These are phyloP conservation scores for Phytophthora tentaculata DNA, from an alignment of 352 stramenopile species.

Conservation along the genomic window DNA sequence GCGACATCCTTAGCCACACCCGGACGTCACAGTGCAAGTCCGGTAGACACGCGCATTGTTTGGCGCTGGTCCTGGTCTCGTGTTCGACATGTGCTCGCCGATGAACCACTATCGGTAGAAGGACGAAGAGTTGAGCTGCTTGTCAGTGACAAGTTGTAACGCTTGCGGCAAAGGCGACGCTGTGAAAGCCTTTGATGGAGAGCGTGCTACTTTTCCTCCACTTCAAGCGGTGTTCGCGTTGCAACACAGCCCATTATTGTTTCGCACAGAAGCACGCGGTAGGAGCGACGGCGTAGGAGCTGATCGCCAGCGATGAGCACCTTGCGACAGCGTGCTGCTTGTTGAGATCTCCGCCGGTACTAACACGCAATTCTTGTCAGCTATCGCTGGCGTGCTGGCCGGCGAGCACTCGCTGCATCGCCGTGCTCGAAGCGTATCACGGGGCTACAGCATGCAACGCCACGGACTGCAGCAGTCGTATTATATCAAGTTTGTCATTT, in stretches of 20 bases:
- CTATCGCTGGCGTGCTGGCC: neutral
- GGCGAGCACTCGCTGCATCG: slow-evolving; percentile 10
- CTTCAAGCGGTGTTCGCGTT: no score
- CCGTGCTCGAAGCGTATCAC: neutral
- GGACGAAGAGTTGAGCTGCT: neutral
- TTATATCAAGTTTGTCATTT: neutral
- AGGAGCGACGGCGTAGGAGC: neutral
- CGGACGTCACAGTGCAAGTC: neutral
- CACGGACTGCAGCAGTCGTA: neutral
- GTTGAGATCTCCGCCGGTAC: neutral
- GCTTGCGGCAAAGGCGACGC: no score
- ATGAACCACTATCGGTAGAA: slow-evolving; percentile 15
- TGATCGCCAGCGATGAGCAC: slow-evolving; percentile 14
- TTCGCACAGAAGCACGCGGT: slow-evolving; percentile 7
- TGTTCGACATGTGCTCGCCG: no score
- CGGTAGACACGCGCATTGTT: slow-evolving; percentile 2
- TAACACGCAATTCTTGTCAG: neutral
- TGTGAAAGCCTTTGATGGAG: neutral
- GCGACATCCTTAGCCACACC: neutral
- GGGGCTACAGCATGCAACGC: neutral
- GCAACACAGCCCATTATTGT: neutral
- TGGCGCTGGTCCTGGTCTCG: no score
- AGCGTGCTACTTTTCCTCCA: neutral
- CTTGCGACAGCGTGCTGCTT: slow-evolving; percentile 21
- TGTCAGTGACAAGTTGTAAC: no score